These are phyloP conservation scores for Dichotomopilus funicola DNA, from an alignment of 2,329 filamentous ascomycete species.

Conservation along the genomic window DNA sequence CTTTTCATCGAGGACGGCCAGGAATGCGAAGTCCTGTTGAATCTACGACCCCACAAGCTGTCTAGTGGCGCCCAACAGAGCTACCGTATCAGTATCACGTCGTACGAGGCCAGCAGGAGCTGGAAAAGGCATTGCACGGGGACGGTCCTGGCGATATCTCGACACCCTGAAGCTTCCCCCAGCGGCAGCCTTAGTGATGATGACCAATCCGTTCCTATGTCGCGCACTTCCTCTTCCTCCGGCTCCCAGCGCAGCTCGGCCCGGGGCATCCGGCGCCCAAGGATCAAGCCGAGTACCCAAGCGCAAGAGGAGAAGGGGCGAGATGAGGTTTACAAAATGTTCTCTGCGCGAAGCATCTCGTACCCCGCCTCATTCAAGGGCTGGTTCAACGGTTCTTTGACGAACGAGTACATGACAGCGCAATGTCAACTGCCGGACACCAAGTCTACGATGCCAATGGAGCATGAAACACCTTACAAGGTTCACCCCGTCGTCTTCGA, in stretches of 20 bases:
- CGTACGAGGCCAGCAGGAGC: slow-evolving; percentile 24
- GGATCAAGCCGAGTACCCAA: background rate
- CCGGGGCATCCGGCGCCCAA: too few species aligned
- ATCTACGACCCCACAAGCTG: slow-evolving; percentile 13
- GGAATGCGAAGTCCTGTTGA: slow-evolving; percentile 26
- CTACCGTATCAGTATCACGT: slow-evolving; percentile 28
- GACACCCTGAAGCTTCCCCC: too few species aligned
- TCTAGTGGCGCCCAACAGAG: slow-evolving; percentile 15
- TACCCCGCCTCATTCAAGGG: slow-evolving; percentile 19
- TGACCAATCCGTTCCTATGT: too few species aligned
- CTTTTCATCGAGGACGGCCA: slow-evolving; percentile 27
- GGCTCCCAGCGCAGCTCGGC: too few species aligned
- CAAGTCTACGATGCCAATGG: slow-evolving; percentile 37
- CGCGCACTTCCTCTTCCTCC: too few species aligned
- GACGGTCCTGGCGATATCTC: slow-evolving; percentile 13
- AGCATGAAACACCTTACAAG: slow-evolving; percentile 37
- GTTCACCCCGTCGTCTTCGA: slow-evolving; percentile 44
- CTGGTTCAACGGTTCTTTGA: slow-evolving; percentile 17
- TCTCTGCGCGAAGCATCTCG: slow-evolving; percentile 8
- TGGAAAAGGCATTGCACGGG: slow-evolving; percentile 29
- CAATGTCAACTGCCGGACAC: slow-evolving; percentile 39
- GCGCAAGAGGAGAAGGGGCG: background rate
- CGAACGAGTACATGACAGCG: slow-evolving; percentile 26
- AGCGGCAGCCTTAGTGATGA: too few species aligned
- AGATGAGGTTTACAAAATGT: slow-evolving; percentile 12